A percentile compares a stretch with the other conserved stretches of the same genome.
Evolutionary conservation across 2,329 filamentous ascomycete species (phyloP).

Genomic region (Tricladium varicosporioides): DNA sequence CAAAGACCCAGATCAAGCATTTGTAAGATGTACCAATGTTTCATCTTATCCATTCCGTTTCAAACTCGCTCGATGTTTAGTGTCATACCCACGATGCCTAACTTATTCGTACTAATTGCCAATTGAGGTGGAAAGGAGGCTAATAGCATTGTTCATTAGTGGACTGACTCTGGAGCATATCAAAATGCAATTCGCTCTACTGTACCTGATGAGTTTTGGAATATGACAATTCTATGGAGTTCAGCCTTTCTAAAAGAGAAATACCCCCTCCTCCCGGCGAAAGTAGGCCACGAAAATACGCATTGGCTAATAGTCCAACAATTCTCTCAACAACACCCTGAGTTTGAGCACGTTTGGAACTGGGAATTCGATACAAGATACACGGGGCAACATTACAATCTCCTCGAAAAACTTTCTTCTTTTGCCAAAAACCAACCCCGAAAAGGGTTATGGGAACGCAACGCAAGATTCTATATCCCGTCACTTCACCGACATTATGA

Average conservation of each 20-base stretch:
- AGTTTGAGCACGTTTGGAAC: slow-evolving; percentile 69
- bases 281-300: slow-evolving; percentile 37
- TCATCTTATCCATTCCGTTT: not conserved
- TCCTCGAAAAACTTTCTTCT: slow-evolving; percentile 64
- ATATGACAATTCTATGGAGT: slow-evolving; percentile 80
- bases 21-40: slow-evolving; percentile 31
- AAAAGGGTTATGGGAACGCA: slow-evolving; percentile 74
- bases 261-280: slow-evolving; percentile 47
- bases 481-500: slow-evolving; percentile 70
- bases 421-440: slow-evolving; percentile 70
- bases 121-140: too few relatives aligned
- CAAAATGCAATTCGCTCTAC: slow-evolving; percentile 66
- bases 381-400: slow-evolving; percentile 67
- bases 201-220: slow-evolving; percentile 71
- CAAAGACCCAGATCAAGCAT: slow-evolving; percentile 73
- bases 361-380: slow-evolving; percentile 69
- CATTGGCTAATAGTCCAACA: slow-evolving; percentile 62
- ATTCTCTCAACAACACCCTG: slow-evolving; percentile 60
- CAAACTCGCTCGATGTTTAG: too few relatives aligned
- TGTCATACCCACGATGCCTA: not conserved
- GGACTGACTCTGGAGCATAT: slow-evolving; percentile 76
- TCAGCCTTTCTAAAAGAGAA: slow-evolving; percentile 79
- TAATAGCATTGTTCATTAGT: slow-evolving; percentile 30
- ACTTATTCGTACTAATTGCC: too few relatives aligned
- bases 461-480: slow-evolving; percentile 75